Conservation (phyloP, 768 basidiomycete genomes). For the Amanita subjunquillea region DNA sequence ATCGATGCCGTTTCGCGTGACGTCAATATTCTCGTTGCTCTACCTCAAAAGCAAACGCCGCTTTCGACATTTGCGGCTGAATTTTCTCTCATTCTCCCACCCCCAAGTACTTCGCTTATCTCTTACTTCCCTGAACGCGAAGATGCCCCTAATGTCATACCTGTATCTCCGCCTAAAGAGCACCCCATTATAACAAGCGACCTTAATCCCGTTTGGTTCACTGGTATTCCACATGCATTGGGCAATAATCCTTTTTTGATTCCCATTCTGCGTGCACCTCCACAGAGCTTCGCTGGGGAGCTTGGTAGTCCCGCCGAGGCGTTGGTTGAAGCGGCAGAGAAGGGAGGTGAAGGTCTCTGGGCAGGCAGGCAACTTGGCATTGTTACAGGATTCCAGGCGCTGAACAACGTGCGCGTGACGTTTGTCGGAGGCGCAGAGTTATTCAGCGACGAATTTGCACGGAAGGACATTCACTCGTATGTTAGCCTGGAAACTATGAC, state of each 20-base stretch:
- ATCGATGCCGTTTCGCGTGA: conserved; percentile 56
- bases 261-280: conserved; percentile 71
- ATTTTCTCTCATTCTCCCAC: conserved; percentile 84
- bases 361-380: conserved; percentile 70
- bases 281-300: conserved; percentile 70
- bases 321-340: conserved; percentile 61
- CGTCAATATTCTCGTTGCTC: conserved; percentile 77
- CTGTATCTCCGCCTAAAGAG: conserved; percentile 39
- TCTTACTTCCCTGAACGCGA: conserved; percentile 78
- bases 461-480: conserved; percentile 50
- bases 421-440: conserved; percentile 78
- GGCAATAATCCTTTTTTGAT: conserved; percentile 70
- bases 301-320: conserved; percentile 53
- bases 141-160: conserved; percentile 55
- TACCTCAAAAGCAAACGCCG: conserved; percentile 67
- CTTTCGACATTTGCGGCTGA: conserved; percentile 76
- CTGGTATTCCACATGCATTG: conserved; percentile 56
- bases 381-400: conserved; percentile 85
- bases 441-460: conserved; percentile 67
- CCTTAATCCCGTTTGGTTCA: conserved; percentile 62
- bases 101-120: conserved; percentile 72
- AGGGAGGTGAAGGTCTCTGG: conserved; percentile 72
- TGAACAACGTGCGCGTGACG: conserved; percentile 62
- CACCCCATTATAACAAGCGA: conserved; percentile 37
- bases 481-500: conserved; percentile 16